Conservation (phyloP, 2,329 filamentous ascomycete genomes). For the Chaetomium strumarium region DNA sequence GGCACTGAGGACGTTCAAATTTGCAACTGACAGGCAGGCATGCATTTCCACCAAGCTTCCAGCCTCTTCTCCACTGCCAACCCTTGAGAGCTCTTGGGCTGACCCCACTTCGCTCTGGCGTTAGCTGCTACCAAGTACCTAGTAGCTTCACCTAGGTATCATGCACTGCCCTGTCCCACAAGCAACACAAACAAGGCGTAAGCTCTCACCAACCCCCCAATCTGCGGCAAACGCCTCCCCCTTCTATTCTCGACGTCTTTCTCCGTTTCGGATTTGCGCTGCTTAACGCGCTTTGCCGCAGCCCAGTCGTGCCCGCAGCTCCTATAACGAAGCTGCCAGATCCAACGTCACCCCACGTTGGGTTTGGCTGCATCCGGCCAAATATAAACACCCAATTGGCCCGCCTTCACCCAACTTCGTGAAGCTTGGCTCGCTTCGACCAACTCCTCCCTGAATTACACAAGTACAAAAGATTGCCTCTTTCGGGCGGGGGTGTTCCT, state of each 20-base stretch:
- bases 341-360: constrained; percentile 19
- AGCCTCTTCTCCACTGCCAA: too few relatives aligned
- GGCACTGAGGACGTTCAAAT: too few relatives aligned
- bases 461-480: neutral
- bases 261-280: constrained; percentile 7
- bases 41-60: too few relatives aligned
- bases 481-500: neutral
- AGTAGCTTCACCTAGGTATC: too few relatives aligned
- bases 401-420: neutral
- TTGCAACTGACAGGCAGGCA: too few relatives aligned
- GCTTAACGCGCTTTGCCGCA: constrained; percentile 14
- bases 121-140: too few relatives aligned
- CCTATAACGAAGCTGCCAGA: constrained; percentile 9
- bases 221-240: constrained; percentile 19
- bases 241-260: constrained; percentile 11
- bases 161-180: too few relatives aligned
- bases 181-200: neutral
- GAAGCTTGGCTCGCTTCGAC: constrained; percentile 13
- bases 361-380: constrained; percentile 10
- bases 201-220: constrained; percentile 17
- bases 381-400: constrained; percentile 11
- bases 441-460: constrained; percentile 13
- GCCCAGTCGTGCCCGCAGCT: constrained; percentile 8
- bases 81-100: too few relatives aligned
- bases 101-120: neutral